Conservation (phyloP, 768 basidiomycete species). For the Serendipita sp. region DNA sequence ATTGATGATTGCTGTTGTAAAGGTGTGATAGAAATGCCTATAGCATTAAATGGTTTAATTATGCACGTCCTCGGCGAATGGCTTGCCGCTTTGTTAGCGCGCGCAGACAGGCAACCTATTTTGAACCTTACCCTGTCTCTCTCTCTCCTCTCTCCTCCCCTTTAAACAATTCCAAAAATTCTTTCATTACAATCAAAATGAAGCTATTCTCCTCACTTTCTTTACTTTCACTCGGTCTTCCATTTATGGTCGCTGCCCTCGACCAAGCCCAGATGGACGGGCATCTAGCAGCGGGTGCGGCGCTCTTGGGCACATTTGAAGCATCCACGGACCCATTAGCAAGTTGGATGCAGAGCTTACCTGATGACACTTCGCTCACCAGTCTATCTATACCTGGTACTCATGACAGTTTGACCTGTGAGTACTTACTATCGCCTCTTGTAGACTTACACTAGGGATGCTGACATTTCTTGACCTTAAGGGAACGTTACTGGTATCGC, state of each 20-base stretch:
- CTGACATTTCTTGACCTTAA: not conserved
- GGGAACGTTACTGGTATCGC: slow-evolving; percentile 2
- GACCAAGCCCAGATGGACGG: not conserved
- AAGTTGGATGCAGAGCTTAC: not conserved
- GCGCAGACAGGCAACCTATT: not conserved
- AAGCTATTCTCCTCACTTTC: not conserved
- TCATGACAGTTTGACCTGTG: not conserved
- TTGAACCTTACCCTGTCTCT: not conserved
- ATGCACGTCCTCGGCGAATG: too few relatives aligned
- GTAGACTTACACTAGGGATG: not conserved
- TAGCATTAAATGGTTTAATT: too few relatives aligned
- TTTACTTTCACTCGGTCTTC: not conserved
- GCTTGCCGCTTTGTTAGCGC: not conserved
- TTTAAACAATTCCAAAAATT: not conserved
- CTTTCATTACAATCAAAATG: not conserved
- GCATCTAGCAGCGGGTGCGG: not conserved
- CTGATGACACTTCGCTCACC: not conserved
- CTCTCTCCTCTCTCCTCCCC: not conserved
- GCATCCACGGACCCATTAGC: not conserved
- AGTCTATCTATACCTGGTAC: not conserved
- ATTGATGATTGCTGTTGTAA: too few relatives aligned
- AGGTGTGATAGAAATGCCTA: too few relatives aligned
- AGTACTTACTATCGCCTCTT: not conserved
- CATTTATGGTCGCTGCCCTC: not conserved
- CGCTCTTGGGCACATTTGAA: not conserved